Percentiles rank a stretch among this genome's conserved stretches.
phyloP scores from a whole-genome alignment of 306 rosid genomes.

The Casuarina glauca region DNA sequence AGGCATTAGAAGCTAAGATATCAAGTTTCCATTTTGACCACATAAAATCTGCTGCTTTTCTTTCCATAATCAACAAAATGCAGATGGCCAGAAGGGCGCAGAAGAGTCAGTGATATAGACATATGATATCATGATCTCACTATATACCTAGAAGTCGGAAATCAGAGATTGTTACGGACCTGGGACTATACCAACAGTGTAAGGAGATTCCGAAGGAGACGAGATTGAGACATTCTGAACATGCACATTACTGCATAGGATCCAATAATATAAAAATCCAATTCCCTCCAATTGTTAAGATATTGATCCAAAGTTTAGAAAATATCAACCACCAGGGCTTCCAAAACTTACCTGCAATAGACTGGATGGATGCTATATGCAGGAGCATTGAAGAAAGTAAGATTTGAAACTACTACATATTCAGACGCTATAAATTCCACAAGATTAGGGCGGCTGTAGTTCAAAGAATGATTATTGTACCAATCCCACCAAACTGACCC shows the following conservation, averaged over 20 bases:
- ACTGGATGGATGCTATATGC: constrained; percentile 89
- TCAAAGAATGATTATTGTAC: constrained; percentile 67
- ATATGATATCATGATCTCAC: constrained; percentile 4
- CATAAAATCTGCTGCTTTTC: not conserved
- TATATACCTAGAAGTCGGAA: not conserved
- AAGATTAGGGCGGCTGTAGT: constrained; percentile 92
- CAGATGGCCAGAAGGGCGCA: not conserved
- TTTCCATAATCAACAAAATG: not conserved
- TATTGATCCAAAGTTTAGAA: not conserved
- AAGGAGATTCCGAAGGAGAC: constrained; percentile 78
- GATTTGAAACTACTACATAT: constrained; percentile 80
- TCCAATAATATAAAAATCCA: constrained; percentile 23
- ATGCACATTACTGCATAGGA: constrained; percentile 72
- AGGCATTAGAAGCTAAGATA: not conserved
- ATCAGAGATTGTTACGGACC: constrained; percentile 50
- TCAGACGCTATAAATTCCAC: constrained; percentile 70
- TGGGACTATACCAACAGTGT: constrained; percentile 86
- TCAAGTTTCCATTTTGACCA: not conserved
- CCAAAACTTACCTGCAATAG: constrained; percentile 76
- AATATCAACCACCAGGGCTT: not conserved
- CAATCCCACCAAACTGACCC: constrained; percentile 96
- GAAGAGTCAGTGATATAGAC: too few relatives aligned
- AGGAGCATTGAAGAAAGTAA: constrained; percentile 86
- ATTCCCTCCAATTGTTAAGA: not conserved
- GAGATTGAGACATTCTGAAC: constrained; percentile 77